A percentile compares a stretch with the other conserved stretches of the same genome.
Evolutionary conservation across 2,329 filamentous ascomycete species (phyloP).

Genomic region (Aureobasidium sp.): DNA sequence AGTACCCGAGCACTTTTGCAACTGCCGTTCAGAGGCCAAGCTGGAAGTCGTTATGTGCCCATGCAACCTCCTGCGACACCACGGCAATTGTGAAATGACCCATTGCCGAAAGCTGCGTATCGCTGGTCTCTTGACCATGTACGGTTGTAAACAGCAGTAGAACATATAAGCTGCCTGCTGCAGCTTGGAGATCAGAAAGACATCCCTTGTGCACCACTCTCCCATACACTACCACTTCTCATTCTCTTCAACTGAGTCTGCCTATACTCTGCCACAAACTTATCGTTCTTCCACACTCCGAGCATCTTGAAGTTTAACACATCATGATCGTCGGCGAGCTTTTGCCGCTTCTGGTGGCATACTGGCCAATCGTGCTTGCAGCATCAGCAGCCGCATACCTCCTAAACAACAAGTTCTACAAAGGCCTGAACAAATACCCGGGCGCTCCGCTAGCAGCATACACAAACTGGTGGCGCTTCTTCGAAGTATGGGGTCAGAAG

Average conservation of each 20-base stretch:
- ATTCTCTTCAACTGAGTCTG: conserved; percentile 1
- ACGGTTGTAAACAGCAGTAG: background rate
- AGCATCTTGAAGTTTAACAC: conserved; percentile 8
- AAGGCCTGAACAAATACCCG: conserved; percentile 63
- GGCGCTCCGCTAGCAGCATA: conserved; percentile 62
- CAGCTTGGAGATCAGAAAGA: background rate
- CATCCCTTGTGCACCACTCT: background rate
- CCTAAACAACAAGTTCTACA: conserved; percentile 41
- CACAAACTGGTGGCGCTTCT: conserved; percentile 69
- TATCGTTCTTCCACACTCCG: background rate
- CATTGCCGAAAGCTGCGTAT: background rate
- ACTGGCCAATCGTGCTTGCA: conserved; percentile 37
- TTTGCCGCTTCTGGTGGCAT: conserved; percentile 25
- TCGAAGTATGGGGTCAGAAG: conserved; percentile 57
- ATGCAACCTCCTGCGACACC: background rate
- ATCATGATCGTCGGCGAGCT: conserved; percentile 28
- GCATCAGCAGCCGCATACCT: conserved; percentile 30
- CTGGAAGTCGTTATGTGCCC: background rate
- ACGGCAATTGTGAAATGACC: background rate
- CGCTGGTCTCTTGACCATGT: background rate
- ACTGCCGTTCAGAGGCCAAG: conserved; percentile 1
- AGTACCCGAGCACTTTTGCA: conserved; percentile 1
- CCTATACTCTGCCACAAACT: background rate
- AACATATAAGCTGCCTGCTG: conserved; percentile 11
- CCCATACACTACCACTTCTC: background rate